Conservation (phyloP, 2,329 filamentous ascomycete genomes). For the Sclerotinia nivalis region DNA sequence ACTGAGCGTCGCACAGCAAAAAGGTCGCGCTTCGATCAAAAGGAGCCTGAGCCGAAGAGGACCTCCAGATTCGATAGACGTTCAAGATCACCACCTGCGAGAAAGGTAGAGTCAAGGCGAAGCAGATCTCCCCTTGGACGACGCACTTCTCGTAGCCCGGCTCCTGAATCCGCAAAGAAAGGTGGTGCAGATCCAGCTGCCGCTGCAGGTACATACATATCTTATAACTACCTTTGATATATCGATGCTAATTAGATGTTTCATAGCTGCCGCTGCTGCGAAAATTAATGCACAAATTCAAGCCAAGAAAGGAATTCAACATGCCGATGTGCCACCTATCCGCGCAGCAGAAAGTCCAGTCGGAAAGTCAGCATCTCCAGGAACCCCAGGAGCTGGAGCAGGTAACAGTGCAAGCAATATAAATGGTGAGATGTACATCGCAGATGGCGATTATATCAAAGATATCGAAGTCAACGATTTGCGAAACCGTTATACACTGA, state of each 20-base stretch:
- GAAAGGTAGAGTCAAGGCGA: constrained; percentile 67
- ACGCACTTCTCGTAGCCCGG: constrained; percentile 44
- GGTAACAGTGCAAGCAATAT: constrained; percentile 53
- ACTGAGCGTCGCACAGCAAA: constrained; percentile 71
- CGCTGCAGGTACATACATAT: constrained; percentile 63
- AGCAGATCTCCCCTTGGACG: constrained; percentile 73
- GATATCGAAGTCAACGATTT: constrained; percentile 99
- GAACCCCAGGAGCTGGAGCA: constrained; percentile 34
- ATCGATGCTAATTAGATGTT: not conserved
- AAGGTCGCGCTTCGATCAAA: constrained; percentile 93
- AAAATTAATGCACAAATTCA: constrained; percentile 82
- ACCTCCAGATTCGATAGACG: constrained; percentile 86
- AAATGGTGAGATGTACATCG: constrained; percentile 88
- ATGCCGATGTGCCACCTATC: constrained; percentile 85
- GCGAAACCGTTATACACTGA: constrained; percentile 94
- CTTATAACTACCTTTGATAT: not conserved
- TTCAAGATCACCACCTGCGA: constrained; percentile 74
- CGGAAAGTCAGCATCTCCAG: constrained; percentile 37
- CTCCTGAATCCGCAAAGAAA: constrained; percentile 43
- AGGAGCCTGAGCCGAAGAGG: constrained; percentile 74
- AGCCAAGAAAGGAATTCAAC: constrained; percentile 85
- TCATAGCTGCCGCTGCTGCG: constrained; percentile 79
- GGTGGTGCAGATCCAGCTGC: constrained; percentile 67
- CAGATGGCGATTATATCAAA: constrained; percentile 96
- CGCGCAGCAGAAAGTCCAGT: constrained; percentile 46